Conservation (phyloP, 495 filamentous ascomycete genomes). For the Penicillium odoratum region DNA sequence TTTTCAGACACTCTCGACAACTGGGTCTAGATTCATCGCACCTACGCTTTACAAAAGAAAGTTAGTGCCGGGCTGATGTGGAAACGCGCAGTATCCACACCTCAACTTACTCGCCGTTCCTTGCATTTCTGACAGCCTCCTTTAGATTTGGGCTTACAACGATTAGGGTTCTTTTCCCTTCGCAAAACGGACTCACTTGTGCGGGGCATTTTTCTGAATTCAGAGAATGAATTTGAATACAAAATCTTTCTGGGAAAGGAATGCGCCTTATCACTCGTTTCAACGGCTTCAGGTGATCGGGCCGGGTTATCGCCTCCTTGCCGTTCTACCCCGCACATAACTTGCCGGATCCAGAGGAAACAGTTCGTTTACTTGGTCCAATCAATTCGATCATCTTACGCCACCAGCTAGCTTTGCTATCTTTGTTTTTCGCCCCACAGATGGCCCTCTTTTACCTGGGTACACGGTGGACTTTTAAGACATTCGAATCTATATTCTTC, state of each 20-base stretch:
- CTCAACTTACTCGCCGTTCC: conserved; percentile 29
- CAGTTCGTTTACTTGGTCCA: neutral
- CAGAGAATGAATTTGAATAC: neutral
- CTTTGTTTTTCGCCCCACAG: neutral
- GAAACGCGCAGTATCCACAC: conserved; percentile 10
- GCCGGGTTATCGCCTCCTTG: conserved; percentile 6
- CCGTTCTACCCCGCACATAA: conserved; percentile 9
- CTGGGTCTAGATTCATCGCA: conserved; percentile 30
- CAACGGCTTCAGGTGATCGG: conserved; percentile 7
- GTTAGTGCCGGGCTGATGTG: conserved; percentile 9
- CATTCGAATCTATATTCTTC: too few relatives aligned
- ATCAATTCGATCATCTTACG: neutral
- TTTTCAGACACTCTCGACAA: conserved; percentile 24
- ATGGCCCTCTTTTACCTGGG: too few relatives aligned
- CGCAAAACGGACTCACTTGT: neutral
- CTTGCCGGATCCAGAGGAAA: conserved; percentile 1
- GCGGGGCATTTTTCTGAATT: conserved; percentile 5
- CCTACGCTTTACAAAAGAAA: conserved; percentile 17
- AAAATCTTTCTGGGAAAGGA: neutral
- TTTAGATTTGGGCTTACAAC: conserved; percentile 27
- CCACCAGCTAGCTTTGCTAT: neutral
- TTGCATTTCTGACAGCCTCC: conserved; percentile 28
- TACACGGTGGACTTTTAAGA: too few relatives aligned
- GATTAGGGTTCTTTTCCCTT: conserved; percentile 29
- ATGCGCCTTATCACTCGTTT: conserved; percentile 6